Percentiles rank a stretch among this genome's conserved stretches.
Evolutionary conservation across 2,329 filamentous ascomycete genomes (phyloP).

Genomic region (Dryadomyces sulphureus): DNA sequence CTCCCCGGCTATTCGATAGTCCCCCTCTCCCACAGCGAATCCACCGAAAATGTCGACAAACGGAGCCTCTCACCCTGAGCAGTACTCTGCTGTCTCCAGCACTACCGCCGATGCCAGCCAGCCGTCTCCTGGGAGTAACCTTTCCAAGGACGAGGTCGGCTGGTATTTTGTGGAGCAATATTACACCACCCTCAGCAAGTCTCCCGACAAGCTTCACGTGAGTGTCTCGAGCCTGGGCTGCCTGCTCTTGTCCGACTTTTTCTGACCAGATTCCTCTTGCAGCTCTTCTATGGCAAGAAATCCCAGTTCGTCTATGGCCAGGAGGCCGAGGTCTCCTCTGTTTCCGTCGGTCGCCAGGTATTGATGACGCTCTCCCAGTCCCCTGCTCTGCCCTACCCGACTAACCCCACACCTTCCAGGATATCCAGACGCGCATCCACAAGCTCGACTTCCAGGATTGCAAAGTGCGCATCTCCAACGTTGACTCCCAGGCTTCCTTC

Average conservation of each 20-base stretch:
- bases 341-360: slow-evolving; percentile 80
- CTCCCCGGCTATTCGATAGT: background rate
- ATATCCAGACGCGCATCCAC: slow-evolving; percentile 90
- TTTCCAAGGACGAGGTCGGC: slow-evolving; percentile 83
- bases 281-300: slow-evolving; percentile 91
- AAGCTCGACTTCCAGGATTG: slow-evolving; percentile 88
- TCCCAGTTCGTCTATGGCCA: slow-evolving; percentile 89
- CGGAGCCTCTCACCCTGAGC: slow-evolving; percentile 27
- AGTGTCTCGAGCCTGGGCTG: slow-evolving; percentile 16
- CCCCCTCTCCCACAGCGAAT: background rate
- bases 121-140: slow-evolving; percentile 26
- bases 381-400: background rate
- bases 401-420: slow-evolving; percentile 29
- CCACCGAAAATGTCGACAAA: slow-evolving; percentile 37
- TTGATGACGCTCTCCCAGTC: background rate
- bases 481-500: slow-evolving; percentile 86
- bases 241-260: background rate
- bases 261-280: no score
- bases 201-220: slow-evolving; percentile 80
- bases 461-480: slow-evolving; percentile 96
- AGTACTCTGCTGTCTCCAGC: slow-evolving; percentile 18
- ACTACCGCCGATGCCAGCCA: slow-evolving; percentile 18
- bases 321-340: slow-evolving; percentile 76
- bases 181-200: slow-evolving; percentile 94
- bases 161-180: slow-evolving; percentile 99